Conservation (phyloP, 176 grass and related monocot genomes). For the Oropetium thomaeum region DNA sequence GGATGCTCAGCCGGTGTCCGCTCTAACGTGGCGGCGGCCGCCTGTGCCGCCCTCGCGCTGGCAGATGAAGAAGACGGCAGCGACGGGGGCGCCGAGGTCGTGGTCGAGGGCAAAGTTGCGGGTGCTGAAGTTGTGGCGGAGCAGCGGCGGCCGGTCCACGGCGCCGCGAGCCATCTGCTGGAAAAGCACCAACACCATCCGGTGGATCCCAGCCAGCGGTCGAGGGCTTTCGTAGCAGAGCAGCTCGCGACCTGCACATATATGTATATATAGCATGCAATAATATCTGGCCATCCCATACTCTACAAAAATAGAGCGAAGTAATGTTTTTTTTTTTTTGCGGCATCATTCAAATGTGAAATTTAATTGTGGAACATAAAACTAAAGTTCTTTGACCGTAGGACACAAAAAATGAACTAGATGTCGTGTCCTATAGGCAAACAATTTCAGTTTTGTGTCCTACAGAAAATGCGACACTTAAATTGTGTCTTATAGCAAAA, state of each 20-base stretch:
- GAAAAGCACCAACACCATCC: conserved; percentile 50
- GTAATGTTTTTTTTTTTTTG: no score
- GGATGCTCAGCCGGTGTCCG: no score
- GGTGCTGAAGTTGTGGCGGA: conserved; percentile 53
- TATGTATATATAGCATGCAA: neutral
- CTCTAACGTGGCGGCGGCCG: conserved; percentile 23
- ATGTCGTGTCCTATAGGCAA: no score
- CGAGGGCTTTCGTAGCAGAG: conserved; percentile 51
- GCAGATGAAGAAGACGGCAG: conserved; percentile 54
- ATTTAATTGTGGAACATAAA: no score
- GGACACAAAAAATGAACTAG: no score
- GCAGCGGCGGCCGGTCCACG: conserved; percentile 15
- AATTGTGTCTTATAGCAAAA: no score
- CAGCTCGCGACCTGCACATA: conserved; percentile 41
- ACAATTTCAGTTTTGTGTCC: no score
- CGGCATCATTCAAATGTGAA: no score
- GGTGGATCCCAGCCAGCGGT: conserved; percentile 50
- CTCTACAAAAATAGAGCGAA: no score
- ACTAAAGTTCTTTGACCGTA: no score
- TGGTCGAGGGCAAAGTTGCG: conserved; percentile 35
- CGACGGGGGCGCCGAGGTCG: conserved; percentile 35
- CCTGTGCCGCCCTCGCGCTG: conserved; percentile 51
- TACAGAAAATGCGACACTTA: no score
- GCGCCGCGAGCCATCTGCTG: conserved; percentile 27
- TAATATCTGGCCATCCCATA: neutral